phyloP scores from a whole-genome alignment of 495 filamentous ascomycete genomes.

The Xylaria nigripes region DNA sequence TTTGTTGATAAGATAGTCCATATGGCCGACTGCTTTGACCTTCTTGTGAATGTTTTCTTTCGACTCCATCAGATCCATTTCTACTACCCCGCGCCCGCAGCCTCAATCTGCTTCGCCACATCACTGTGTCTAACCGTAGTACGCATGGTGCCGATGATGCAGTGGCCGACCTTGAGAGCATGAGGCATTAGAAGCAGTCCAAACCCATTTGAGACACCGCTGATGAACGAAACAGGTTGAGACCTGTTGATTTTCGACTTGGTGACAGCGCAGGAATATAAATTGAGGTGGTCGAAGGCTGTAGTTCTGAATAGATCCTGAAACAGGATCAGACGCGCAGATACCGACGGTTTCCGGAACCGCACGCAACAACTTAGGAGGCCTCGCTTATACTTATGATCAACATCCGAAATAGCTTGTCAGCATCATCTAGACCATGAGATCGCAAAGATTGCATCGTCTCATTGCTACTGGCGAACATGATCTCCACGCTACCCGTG shows the following conservation, averaged over 20 bases:
- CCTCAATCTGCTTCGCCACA: constrained; percentile 15
- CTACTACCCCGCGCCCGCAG: constrained; percentile 22
- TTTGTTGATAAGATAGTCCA: constrained; percentile 48
- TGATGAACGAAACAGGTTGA: constrained; percentile 39
- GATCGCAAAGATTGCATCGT: too few relatives aligned
- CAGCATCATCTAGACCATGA: too few relatives aligned
- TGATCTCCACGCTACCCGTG: too few relatives aligned
- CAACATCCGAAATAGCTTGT: too few relatives aligned
- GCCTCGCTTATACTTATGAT: too few relatives aligned
- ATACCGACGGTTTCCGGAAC: too few relatives aligned
- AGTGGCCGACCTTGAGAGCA: constrained; percentile 36
- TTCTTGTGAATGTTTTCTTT: constrained; percentile 29
- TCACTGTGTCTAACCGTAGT: constrained; percentile 19
- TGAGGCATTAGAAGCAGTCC: constrained; percentile 36
- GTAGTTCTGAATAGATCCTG: too few relatives aligned
- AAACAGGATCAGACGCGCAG: too few relatives aligned
- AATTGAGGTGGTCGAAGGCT: too few relatives aligned
- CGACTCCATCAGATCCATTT: constrained; percentile 35
- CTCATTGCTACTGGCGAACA: too few relatives aligned
- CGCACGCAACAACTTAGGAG: too few relatives aligned
- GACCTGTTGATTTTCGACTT: constrained; percentile 9
- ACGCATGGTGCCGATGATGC: constrained; percentile 40
- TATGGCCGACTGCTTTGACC: constrained; percentile 30
- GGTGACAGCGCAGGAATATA: background rate
- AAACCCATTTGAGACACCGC: constrained; percentile 46